Base-by-base conservation (phyloP, 768 basidiomycete genomes). In the Boletus bicolor region DNA sequence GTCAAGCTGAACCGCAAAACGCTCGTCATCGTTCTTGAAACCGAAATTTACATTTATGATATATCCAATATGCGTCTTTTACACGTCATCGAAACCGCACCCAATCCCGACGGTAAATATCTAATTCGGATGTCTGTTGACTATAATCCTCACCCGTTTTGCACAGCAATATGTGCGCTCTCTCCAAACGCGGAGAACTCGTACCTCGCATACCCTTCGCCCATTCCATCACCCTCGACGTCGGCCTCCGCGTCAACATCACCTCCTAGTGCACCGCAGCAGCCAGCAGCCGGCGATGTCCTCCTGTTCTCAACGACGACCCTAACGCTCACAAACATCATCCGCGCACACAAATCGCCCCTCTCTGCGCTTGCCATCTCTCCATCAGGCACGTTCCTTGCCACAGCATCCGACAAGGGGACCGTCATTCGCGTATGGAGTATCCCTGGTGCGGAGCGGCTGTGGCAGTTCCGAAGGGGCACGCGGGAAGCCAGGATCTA, bases 11-110 rank as follows among this genome's bases (percentile, higher is more conserved):
- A 99, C 74, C 85, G 97, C 51, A 96, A 97, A 73, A 90, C 93
- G 0, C 83, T 99, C 44, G 92, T 98, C 32, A 94, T 99, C 64
- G 89, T 98, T 7, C 82, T 99, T 47, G 97, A 98, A 69, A 83
- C 83, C n/a, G 95, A 98, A 72, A 98, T 99, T 44, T 99, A 99
- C 76, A 93, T 98, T 48, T 98, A 98, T 68, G 97, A 99, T 70
- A 98, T 98, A 65, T 91, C 89, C 46, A 99, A 98, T 62, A 98
- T 99, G 97, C 87, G 94, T 54, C 81, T 99, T 28, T 75, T 97
- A 38, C 96, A 98, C 71, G 96, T 98, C 39, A 95, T 98, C 44
- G 97, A 99, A 76, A 98, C 97, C 0, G 87, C 91, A 8, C 84
- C 92, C 0, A 99, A 99, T 70, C 93, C 96, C 3, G 89, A 97